Conservation (phyloP, 148 eudicot species). For the Selenicereus undatus region DNA sequence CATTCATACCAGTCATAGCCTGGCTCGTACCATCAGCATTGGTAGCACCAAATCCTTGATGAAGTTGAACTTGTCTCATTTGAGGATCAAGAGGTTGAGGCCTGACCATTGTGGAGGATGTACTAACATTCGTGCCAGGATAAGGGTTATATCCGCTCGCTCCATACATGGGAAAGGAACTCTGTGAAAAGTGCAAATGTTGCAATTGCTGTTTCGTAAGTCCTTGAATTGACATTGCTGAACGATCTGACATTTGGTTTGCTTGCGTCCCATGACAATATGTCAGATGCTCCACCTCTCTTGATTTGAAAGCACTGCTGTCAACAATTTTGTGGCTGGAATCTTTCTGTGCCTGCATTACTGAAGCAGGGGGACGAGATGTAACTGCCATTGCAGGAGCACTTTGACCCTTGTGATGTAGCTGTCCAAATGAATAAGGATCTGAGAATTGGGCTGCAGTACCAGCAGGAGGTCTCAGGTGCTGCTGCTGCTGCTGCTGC, state of each 20-base stretch:
- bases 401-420: constrained; percentile 32
- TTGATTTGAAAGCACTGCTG: constrained; percentile 33
- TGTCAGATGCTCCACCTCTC: constrained; percentile 41
- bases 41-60: constrained; percentile 47
- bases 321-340: constrained; percentile 37
- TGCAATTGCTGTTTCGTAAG: constrained; percentile 72
- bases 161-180: constrained; percentile 63
- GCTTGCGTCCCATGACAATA: constrained; percentile 51
- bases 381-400: constrained; percentile 25
- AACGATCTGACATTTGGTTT: constrained; percentile 46
- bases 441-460: constrained; percentile 35
- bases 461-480: constrained; percentile 30
- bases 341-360: constrained; percentile 32
- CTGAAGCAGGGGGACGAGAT: constrained; percentile 25
- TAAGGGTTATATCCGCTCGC: constrained; percentile 41
- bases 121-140: constrained; percentile 41
- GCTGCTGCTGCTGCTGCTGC: constrained; percentile 37
- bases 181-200: constrained; percentile 65
- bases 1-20: constrained; percentile 35
- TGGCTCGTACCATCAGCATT: constrained; percentile 41
- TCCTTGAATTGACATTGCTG: constrained; percentile 48
- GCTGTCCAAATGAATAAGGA: constrained; percentile 40
- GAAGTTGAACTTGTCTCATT: constrained; percentile 50
- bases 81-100: constrained; percentile 50
- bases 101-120: constrained; percentile 45